Percentiles rank a stretch among this genome's conserved stretches.
These are phyloP conservation scores for Saturnispora bothae DNA, from an alignment of 805 yeast genomes.

Conservation along the genomic window DNA sequence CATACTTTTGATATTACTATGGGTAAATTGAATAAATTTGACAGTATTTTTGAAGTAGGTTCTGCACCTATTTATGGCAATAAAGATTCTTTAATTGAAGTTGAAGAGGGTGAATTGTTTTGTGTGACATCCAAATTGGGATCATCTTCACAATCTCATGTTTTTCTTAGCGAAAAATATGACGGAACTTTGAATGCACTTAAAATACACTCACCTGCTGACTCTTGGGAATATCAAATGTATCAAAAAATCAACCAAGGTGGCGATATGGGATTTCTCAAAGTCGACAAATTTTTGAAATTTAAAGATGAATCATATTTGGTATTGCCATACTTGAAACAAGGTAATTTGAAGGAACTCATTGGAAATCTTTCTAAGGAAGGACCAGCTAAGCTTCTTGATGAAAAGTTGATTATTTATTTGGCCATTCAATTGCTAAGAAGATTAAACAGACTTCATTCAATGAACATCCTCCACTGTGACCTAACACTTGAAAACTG, in stretches of 20 bases:
- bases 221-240: constrained; percentile 76
- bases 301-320: constrained; percentile 62
- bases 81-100: constrained; percentile 33
- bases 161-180: constrained; percentile 55
- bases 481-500: constrained; percentile 82
- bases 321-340: constrained; percentile 49
- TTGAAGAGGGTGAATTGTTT: constrained; percentile 30
- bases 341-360: constrained; percentile 66
- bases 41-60: constrained; percentile 14
- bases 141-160: constrained; percentile 72
- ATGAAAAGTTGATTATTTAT: constrained; percentile 54
- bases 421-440: constrained; percentile 55
- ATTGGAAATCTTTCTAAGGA: constrained; percentile 36
- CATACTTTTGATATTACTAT: constrained; percentile 23
- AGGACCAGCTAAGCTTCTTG: constrained; percentile 27
- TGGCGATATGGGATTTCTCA: constrained; percentile 24
- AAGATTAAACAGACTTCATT: constrained; percentile 52
- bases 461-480: constrained; percentile 64
- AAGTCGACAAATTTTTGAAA: constrained; percentile 40
- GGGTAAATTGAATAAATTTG: constrained; percentile 14
- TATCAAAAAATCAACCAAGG: constrained; percentile 45
- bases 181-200: constrained; percentile 53
- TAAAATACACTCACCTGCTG: constrained; percentile 60
- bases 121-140: constrained; percentile 54
- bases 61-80: constrained; percentile 23